Conservation (phyloP, 1,284 basidiomycete species). For the Pseudozyma tsukubaensis region DNA sequence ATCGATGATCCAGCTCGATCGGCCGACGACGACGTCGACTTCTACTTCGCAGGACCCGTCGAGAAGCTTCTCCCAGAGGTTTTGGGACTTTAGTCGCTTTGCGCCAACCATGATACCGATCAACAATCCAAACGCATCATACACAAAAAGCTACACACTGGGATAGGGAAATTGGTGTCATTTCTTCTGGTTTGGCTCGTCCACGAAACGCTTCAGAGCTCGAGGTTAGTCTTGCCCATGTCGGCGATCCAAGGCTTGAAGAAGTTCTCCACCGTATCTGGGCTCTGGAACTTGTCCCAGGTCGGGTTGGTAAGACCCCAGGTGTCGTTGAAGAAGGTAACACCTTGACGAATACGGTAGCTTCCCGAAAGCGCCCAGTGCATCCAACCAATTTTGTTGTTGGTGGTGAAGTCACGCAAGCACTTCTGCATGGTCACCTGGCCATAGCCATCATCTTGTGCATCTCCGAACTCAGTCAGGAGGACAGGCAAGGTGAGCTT, state of each 20-base stretch:
- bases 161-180: too few species aligned
- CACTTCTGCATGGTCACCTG: slow-evolving; percentile 47
- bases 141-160: not conserved
- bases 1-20: slow-evolving; percentile 67
- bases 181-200: too few species aligned
- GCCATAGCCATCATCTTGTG: slow-evolving; percentile 19
- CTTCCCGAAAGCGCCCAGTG: slow-evolving; percentile 40
- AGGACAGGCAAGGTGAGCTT: slow-evolving; percentile 29
- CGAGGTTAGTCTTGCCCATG: slow-evolving; percentile 45
- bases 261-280: slow-evolving; percentile 35
- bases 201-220: slow-evolving; percentile 16
- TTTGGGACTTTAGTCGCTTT: slow-evolving; percentile 1
- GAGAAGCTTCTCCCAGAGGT: slow-evolving; percentile 30
- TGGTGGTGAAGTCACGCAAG: slow-evolving; percentile 42
- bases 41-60: slow-evolving; percentile 42
- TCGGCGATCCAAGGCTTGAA: slow-evolving; percentile 40
- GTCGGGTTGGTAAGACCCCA: slow-evolving; percentile 35
- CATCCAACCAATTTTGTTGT: slow-evolving; percentile 48
- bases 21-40: slow-evolving; percentile 14
- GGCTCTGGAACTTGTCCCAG: slow-evolving; percentile 22
- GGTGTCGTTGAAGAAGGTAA: slow-evolving; percentile 35
- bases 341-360: slow-evolving; percentile 33
- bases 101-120: not conserved
- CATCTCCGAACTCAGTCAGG: slow-evolving; percentile 46
- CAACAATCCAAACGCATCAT: not conserved